These are phyloP conservation scores for Cyclocybe aegerita DNA, from an alignment of 768 basidiomycete genomes.

Conservation along the genomic window DNA sequence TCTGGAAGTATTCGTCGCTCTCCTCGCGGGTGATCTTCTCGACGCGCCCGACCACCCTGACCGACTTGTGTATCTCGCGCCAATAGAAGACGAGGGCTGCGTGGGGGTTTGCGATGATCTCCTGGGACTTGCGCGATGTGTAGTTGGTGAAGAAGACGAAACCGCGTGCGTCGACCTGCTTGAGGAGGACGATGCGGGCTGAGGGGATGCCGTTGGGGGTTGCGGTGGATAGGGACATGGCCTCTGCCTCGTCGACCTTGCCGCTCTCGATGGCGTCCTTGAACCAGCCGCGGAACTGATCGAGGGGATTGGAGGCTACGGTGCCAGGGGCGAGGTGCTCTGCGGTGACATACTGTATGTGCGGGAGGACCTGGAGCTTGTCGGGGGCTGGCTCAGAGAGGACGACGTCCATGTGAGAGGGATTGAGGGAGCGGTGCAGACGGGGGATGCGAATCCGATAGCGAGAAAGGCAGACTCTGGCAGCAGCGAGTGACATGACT, in stretches of 20 bases:
- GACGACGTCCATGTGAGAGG: slow-evolving; percentile 36
- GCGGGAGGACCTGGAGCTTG: slow-evolving; percentile 68
- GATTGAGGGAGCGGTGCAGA: background rate
- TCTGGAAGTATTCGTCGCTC: slow-evolving; percentile 80
- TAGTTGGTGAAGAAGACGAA: slow-evolving; percentile 99
- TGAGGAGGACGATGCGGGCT: slow-evolving; percentile 87
- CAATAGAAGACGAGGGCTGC: slow-evolving; percentile 91
- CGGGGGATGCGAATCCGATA: background rate
- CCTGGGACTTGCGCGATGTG: slow-evolving; percentile 85
- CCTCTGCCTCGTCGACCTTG: slow-evolving; percentile 84
- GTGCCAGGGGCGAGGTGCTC: slow-evolving; percentile 62
- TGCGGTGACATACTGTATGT: slow-evolving; percentile 71
- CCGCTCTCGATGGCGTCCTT: slow-evolving; percentile 52
- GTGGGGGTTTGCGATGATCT: slow-evolving; percentile 74
- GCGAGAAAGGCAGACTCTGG: no score
- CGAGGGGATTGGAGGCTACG: slow-evolving; percentile 68
- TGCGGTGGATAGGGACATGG: slow-evolving; percentile 79
- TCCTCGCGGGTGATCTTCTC: slow-evolving; percentile 76
- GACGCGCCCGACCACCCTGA: slow-evolving; percentile 82
- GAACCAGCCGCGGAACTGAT: slow-evolving; percentile 90
- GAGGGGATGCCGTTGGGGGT: slow-evolving; percentile 77
- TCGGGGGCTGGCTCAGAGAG: slow-evolving; percentile 46
- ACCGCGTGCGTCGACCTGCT: slow-evolving; percentile 83
- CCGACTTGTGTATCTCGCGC: slow-evolving; percentile 77
- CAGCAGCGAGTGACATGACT: background rate